Percentiles rank a stretch among this genome's conserved stretches.
These are phyloP conservation scores for Leishmania lainsoni DNA, from an alignment of 208 protist genomes.

Conservation along the genomic window DNA sequence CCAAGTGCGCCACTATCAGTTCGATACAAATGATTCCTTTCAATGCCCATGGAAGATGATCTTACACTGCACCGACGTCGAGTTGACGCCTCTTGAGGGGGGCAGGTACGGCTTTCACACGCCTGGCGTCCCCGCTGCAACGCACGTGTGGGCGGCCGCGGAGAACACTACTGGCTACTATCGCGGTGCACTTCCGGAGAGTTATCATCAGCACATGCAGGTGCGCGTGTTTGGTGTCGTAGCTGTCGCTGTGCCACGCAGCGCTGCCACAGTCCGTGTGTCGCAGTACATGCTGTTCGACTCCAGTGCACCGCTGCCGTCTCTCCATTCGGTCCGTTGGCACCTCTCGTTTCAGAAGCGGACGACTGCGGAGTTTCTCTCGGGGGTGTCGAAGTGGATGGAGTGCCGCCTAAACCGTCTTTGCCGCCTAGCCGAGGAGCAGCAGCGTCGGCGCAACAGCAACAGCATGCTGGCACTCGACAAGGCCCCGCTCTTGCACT, in stretches of 20 bases:
- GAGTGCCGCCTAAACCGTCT: constrained; percentile 13
- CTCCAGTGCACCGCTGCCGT: not conserved
- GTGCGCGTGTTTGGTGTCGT: constrained; percentile 31
- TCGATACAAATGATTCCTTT: constrained; percentile 8
- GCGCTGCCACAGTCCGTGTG: constrained; percentile 23
- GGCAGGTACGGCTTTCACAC: constrained; percentile 41
- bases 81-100: constrained; percentile 15
- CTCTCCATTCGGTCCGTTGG: not conserved
- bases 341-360: not conserved
- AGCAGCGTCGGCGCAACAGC: not conserved
- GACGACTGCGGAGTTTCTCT: constrained; percentile 2
- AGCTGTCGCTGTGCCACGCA: constrained; percentile 40
- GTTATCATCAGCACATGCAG: constrained; percentile 14
- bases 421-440: constrained; percentile 7
- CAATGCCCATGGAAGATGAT: constrained; percentile 21
- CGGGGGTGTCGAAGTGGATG: constrained; percentile 15
- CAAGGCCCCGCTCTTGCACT: constrained; percentile 24
- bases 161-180: constrained; percentile 1
- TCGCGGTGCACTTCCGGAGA: constrained; percentile 11
- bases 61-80: constrained; percentile 19
- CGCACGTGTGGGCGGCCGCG: constrained; percentile 31
- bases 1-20: constrained; percentile 34
- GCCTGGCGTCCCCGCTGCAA: constrained; percentile 29
- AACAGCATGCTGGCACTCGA: constrained; percentile 19
- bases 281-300: constrained; percentile 39